Evolutionary conservation across 2,329 filamentous ascomycete genomes (phyloP), one percentile per base, ranked within the genome.

Genomic region (Aaosphaeria arxii): DNA sequence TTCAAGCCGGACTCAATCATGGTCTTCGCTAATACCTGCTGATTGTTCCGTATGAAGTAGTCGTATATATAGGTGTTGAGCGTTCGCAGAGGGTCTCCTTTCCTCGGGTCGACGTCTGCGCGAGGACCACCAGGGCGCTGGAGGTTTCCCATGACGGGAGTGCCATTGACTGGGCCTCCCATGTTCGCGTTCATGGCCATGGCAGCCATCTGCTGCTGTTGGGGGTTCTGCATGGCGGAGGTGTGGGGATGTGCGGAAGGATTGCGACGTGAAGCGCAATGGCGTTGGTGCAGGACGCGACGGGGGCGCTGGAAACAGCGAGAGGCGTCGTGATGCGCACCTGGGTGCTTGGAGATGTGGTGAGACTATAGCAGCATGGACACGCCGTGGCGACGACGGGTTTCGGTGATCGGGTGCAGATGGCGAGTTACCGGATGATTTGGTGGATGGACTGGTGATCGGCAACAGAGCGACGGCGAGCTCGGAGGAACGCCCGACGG

Each of bases 11-110:
- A 61, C 38, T 75, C 72, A 52, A 76, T 62, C 57, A 71, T 69
- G 43, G 85, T 81, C 59, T 89, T 84, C 56, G 94, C 94, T 67
- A 88, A 87, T 56, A 94, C 88, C 65, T 82, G 87, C 80, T 96
- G 89, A 58, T 85, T 82, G 69, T 90, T 88, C 63, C 88, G 89
- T 57, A 96, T 77, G 56, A 97, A 92, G 70, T 94, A 92, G 65
- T 94, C 89, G 78, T 92, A 94, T 57, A 94, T 94, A 70, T 91
- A 91, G 17, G 89, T 92, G 74, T 92, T 91, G 44, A 94, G 79
- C 50, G 84, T 74, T 43, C 78, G 82, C 54, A 71, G 64, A 52
- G 72, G 70, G 51, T 74, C 68, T 30, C 62, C 54, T 51, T 73
- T 66, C 46, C 61, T 35, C 9, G 33, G 33, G 28, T 28, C 6